phyloP scores from a whole-genome alignment of 345 rosid genomes.

The Mercurialis annua region DNA sequence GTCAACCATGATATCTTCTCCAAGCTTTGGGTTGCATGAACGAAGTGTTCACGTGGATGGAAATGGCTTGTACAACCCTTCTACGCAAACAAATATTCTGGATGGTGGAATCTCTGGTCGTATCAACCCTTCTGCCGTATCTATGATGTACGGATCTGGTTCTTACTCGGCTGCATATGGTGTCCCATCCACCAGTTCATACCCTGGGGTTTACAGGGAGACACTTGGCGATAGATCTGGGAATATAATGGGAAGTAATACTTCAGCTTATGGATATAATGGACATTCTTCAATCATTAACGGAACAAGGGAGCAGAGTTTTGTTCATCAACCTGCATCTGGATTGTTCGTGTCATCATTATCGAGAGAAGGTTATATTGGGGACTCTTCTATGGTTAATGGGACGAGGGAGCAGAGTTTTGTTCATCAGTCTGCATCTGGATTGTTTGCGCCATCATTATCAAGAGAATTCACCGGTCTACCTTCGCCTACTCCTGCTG shows the following conservation, averaged over 20 bases:
- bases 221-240: slow-evolving; percentile 21
- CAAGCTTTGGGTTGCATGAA: slow-evolving; percentile 34
- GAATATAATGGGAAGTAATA: slow-evolving; percentile 22
- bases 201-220: slow-evolving; percentile 35
- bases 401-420: slow-evolving; percentile 31
- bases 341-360: slow-evolving; percentile 24
- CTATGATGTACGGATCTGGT: slow-evolving; percentile 37
- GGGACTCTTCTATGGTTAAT: slow-evolving; percentile 19
- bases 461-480: slow-evolving; percentile 46
- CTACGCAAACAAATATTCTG: slow-evolving; percentile 17
- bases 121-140: slow-evolving; percentile 33
- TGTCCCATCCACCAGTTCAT: slow-evolving; percentile 28
- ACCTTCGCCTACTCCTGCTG: slow-evolving; percentile 18
- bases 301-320: slow-evolving; percentile 31
- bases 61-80: slow-evolving; percentile 24
- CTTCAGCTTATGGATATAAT: slow-evolving; percentile 21
- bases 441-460: slow-evolving; percentile 24
- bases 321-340: slow-evolving; percentile 13
- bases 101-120: slow-evolving; percentile 43
- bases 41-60: slow-evolving; percentile 30
- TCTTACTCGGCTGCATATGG: slow-evolving; percentile 14
- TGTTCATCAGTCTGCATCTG: slow-evolving; percentile 13
- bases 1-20: slow-evolving; percentile 36
- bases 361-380: slow-evolving; percentile 38
- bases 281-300: slow-evolving; percentile 20